These are phyloP conservation scores for Dalbergia oliveri DNA, from an alignment of 306 rosid species.

Conservation along the genomic window DNA sequence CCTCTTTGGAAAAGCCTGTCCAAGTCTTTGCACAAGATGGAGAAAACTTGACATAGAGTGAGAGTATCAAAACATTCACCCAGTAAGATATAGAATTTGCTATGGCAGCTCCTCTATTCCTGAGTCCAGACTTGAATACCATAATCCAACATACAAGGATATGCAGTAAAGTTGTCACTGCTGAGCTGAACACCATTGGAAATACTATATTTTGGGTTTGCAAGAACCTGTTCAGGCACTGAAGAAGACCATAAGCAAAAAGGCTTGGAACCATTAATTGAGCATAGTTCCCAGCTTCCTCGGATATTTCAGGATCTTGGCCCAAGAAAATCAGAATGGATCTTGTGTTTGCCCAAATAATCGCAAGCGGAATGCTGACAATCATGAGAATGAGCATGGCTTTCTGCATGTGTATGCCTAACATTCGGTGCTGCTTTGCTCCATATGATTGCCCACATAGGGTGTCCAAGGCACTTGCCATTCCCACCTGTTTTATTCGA, in stretches of 20 bases:
- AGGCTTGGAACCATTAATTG: slow-evolving; percentile 60
- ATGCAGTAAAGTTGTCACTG: slow-evolving; percentile 58
- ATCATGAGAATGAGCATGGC: slow-evolving; percentile 65
- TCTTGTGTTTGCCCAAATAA: slow-evolving; percentile 67
- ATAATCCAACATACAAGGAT: slow-evolving; percentile 65
- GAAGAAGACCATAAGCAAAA: slow-evolving; percentile 69
- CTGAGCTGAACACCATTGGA: slow-evolving; percentile 73
- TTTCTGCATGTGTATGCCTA: slow-evolving; percentile 79
- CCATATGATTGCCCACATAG: slow-evolving; percentile 81
- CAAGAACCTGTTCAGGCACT: slow-evolving; percentile 70
- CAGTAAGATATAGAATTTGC: slow-evolving; percentile 73
- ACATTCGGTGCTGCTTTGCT: slow-evolving; percentile 72
- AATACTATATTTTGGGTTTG: slow-evolving; percentile 73
- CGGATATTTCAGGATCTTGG: slow-evolving; percentile 68
- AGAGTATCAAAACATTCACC: slow-evolving; percentile 62
- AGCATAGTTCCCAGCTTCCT: slow-evolving; percentile 70
- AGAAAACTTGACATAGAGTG: slow-evolving; percentile 73
- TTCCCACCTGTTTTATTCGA: slow-evolving; percentile 56
- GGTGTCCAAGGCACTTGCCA: slow-evolving; percentile 84
- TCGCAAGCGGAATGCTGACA: slow-evolving; percentile 61
- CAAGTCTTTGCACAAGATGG: slow-evolving; percentile 67
- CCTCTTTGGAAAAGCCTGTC: slow-evolving; percentile 70
- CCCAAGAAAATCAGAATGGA: slow-evolving; percentile 59
- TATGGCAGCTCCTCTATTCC: slow-evolving; percentile 70
- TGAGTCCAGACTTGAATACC: slow-evolving; percentile 70